Base-by-base conservation (phyloP, 2,329 filamentous ascomycete species). In the Penicillium sp. region DNA sequence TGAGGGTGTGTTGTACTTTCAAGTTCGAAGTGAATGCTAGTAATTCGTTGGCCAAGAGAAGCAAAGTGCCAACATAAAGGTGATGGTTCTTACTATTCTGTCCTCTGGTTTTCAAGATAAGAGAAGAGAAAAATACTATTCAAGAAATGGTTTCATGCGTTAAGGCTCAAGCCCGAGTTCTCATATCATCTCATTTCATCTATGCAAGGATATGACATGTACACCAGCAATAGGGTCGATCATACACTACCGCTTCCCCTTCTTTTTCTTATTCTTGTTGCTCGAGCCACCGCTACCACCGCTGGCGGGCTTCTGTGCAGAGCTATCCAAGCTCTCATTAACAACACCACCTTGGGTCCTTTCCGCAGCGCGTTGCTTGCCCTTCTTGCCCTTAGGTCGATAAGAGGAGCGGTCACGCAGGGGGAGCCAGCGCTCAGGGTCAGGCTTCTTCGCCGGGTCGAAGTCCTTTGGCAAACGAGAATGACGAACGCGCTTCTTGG, bases 341-440 rank as follows among this genome's bases (percentile, higher is more conserved):
- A 91, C 89, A 11, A 88, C 77, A 45, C 92, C 93, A 56, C 94
- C 94, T 72, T 97, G 94, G 8, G 91, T 97, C 36, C 87, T 79
- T 62, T 91, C 89, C 57, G 82, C 80, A 4, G 86, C 87, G 76
- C 88, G 89, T 82, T 92, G 88, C 81, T 91, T 93, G 51, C 91
- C 90, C 81, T 96, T 96, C 79, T 89, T 92, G 5, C 92, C 92
- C 78, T 94, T 96, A 7, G 92, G 92, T 44, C 89, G 81, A 75
- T 96, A 99, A 36, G 86, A 90, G 64, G 90, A 94, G 53, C 94
- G 84, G 71, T 99, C 94, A 48, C 89, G 87, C 67, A 97, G 80
- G 11, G 94, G 93, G 56, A 99, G 76, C 94, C 94, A 99, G 59
- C 94, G 83, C 75, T 99, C 94, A 0, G 91, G 87, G 72, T 99